Evolutionary conservation across 441 rosid genomes (phyloP).

Genomic region (Breynia disticha): DNA sequence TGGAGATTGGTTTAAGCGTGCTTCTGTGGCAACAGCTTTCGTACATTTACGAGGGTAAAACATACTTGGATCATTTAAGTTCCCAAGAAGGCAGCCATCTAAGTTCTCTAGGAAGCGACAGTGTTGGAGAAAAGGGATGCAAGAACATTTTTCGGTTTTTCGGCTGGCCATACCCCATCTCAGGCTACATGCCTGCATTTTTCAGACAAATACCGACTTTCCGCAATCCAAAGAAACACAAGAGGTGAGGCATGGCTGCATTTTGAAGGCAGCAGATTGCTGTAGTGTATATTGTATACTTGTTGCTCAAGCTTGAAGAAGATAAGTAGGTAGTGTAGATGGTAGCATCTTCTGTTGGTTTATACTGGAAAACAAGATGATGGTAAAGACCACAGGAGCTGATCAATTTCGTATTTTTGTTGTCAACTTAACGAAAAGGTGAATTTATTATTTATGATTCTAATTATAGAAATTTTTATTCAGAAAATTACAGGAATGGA

Average conservation of each 20-base stretch:
- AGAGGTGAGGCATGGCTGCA: slow-evolving; percentile 26
- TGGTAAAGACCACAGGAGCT: too few species aligned
- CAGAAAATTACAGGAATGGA: too few species aligned
- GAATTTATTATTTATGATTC: too few species aligned
- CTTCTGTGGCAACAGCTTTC: slow-evolving; percentile 89
- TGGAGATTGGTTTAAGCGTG: slow-evolving; percentile 57
- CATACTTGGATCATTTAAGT: slow-evolving; percentile 61
- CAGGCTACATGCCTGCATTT: slow-evolving; percentile 20
- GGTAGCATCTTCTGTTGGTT: too few species aligned
- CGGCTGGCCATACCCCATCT: slow-evolving; percentile 47
- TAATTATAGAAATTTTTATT: too few species aligned
- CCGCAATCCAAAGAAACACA: slow-evolving; percentile 50
- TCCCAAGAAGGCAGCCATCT: slow-evolving; percentile 24
- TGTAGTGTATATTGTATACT: too few species aligned
- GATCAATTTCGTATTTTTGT: too few species aligned
- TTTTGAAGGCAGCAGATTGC: too few species aligned
- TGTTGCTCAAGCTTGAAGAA: too few species aligned
- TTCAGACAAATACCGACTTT: slow-evolving; percentile 21
- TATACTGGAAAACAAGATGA: too few species aligned
- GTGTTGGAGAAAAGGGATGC: slow-evolving; percentile 49
- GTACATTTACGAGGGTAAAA: slow-evolving; percentile 69
- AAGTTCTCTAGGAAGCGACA: slow-evolving; percentile 9
- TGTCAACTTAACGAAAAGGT: too few species aligned
- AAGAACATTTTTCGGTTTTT: slow-evolving; percentile 61
- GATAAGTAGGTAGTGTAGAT: too few species aligned